Evolutionary conservation across 1,284 basidiomycete species (phyloP).

Genomic region (Athelia sp.): DNA sequence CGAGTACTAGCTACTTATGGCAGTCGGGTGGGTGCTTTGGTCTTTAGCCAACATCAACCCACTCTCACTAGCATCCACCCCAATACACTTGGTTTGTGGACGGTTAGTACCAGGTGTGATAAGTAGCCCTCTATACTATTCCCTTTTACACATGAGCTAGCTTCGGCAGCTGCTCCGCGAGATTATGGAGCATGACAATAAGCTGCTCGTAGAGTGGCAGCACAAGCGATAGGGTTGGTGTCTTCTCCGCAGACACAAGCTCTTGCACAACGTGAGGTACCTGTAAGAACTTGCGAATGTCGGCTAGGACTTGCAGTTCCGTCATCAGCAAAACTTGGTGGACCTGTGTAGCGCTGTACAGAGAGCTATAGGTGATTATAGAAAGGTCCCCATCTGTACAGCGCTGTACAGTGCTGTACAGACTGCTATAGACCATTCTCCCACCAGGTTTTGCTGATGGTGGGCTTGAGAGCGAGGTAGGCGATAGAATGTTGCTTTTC

Average conservation of each 20-base stretch:
- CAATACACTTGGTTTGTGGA: too few relatives aligned
- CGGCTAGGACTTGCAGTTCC: constrained; percentile 11
- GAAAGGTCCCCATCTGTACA: too few relatives aligned
- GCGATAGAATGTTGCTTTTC: constrained; percentile 2
- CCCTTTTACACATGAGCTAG: constrained; percentile 11
- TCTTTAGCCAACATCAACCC: constrained; percentile 17
- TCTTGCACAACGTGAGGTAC: constrained; percentile 17
- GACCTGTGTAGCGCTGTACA: too few relatives aligned
- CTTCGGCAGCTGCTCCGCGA: neutral
- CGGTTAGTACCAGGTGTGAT: too few relatives aligned
- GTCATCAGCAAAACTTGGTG: too few relatives aligned
- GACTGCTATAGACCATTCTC: too few relatives aligned
- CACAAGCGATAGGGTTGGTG: constrained; percentile 17
- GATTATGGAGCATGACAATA: neutral
- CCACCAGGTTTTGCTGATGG: too few relatives aligned
- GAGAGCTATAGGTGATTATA: too few relatives aligned
- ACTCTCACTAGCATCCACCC: too few relatives aligned
- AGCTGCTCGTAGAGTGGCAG: constrained; percentile 4
- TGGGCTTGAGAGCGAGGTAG: neutral
- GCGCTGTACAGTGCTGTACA: too few relatives aligned
- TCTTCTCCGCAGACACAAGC: constrained; percentile 17
- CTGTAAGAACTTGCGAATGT: constrained; percentile 14
- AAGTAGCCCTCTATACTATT: constrained; percentile 24
- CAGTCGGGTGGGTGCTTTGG: constrained; percentile 28
- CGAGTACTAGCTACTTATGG: constrained; percentile 18